Evolutionary conservation across 2,329 filamentous ascomycete genomes (phyloP), one percentile per base, ranked within the genome.

Genomic region (Mycosphaerella sp.): DNA sequence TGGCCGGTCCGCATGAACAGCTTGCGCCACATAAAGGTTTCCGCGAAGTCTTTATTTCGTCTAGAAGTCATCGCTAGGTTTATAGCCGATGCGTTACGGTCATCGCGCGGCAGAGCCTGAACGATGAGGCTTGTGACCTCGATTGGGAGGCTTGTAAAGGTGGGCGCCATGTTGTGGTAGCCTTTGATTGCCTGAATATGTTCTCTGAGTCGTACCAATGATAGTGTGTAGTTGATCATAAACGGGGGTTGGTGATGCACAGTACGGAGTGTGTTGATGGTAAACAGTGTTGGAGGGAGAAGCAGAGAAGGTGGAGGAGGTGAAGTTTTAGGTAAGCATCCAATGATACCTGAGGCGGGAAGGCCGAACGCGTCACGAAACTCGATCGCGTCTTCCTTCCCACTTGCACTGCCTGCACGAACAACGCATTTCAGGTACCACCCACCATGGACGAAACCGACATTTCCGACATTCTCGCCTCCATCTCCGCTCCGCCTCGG

Each of bases 391-490:
- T 25, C 21, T 25, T 25, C 21, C 21, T 17, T 35, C 34, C 34
- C 34, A 37, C 32, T 41, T 6, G 8, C 21, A 25, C 21, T 25
- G 21, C n/a, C n/a, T n/a, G n/a, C n/a, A 25, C 21, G 4, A 25
- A 25, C 21, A 25, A 25, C 21, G 7, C n/a, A 5, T 10, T 16
- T 4, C 10, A 27, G 8, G 14, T 30, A 6, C 3, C 13, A 27
- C 12, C 2, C 21, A 9, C 16, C 35, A 25, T 21, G 13, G 35
- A 41, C 44, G 61, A 60, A 54, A 55, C 49, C 54, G 72, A 77
- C 53, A 77, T 77, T 56, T 69, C 72, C 58, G 76, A 79, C 64
- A 75, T 79, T 54, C 73, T 78, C 59, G 74, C 74, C 55, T 73
- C 75, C 35, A 72, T 78, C 28, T 67, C 71, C n/a, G 64, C 65